Evolutionary conservation across 2,329 filamentous ascomycete genomes (phyloP).

Genomic region (Diaporthe helianthi): DNA sequence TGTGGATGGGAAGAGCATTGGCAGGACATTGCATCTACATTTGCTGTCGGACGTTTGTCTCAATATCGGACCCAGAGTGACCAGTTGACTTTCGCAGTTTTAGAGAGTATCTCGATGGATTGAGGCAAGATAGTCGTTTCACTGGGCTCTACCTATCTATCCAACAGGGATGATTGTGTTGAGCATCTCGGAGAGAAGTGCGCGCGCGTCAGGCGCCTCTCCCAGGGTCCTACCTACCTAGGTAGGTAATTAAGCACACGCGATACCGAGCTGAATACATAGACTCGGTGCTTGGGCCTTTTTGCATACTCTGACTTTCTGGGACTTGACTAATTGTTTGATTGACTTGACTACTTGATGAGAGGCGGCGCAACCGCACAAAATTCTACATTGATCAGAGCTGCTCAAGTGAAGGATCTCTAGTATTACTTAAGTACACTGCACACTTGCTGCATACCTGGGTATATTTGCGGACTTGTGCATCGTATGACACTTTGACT

Average conservation of each 20-base stretch:
- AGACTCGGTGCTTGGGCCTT: neutral
- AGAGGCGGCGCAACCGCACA: neutral
- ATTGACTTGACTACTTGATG: neutral
- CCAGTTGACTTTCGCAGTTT: neutral
- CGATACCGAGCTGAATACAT: neutral
- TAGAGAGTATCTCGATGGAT: neutral
- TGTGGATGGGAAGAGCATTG: neutral
- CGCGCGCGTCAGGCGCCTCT: neutral
- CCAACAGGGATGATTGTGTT: neutral
- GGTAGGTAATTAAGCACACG: neutral
- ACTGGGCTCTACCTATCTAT: neutral
- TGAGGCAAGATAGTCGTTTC: neutral
- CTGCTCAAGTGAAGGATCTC: no score
- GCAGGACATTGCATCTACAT: neutral
- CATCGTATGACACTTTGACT: no score
- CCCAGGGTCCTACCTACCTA: neutral
- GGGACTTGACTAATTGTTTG: neutral
- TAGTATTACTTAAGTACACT: no score
- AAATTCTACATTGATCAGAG: neutral
- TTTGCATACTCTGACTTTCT: neutral
- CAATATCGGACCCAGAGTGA: no score
- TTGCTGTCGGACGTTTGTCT: no score
- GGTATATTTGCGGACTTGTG: neutral
- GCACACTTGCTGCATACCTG: no score
- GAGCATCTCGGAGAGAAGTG: constrained; percentile 24